Percentiles rank a stretch among this genome's conserved stretches.
Conservation (phyloP, 2,329 filamentous ascomycete species). For the Fusarium sp. region DNA sequence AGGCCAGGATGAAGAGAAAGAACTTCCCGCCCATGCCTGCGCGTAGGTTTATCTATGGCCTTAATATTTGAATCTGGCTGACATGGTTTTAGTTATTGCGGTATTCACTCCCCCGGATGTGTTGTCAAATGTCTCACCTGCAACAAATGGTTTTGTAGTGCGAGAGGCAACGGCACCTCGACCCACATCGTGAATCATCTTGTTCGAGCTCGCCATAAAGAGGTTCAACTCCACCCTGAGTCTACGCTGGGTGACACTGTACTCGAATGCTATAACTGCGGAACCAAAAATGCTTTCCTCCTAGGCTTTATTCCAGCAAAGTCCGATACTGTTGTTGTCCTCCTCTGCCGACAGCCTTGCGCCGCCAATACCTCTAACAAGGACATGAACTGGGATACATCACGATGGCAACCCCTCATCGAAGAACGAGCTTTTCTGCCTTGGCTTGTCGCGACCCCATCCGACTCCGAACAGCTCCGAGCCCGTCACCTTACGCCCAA, state of each 20-base stretch:
- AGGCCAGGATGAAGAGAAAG: conserved; percentile 80
- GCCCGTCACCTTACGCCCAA: conserved; percentile 92
- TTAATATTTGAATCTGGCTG: conserved; percentile 30
- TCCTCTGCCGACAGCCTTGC: conserved; percentile 95
- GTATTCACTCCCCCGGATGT: conserved; percentile 93
- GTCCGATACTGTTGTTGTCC: conserved; percentile 96
- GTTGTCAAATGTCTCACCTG: conserved; percentile 97
- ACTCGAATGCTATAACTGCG: conserved; percentile 98
- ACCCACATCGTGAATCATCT: conserved; percentile 99
- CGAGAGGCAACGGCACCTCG: conserved; percentile 93
- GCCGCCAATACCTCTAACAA: conserved; percentile 95
- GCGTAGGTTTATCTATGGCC: conserved; percentile 70
- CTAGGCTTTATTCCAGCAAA: conserved; percentile 98
- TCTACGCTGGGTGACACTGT: conserved; percentile 95
- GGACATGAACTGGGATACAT: conserved; percentile 99
- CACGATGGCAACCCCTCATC: conserved; percentile 96
- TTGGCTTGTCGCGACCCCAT: conserved; percentile 90
- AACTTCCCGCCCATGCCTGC: conserved; percentile 94
- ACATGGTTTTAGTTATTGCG: conserved; percentile 77
- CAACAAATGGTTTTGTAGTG: conserved; percentile 99
- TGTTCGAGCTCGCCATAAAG: conserved; percentile 96
- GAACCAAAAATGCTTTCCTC: conserved; percentile 98
- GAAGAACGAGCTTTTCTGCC: conserved; percentile 94
- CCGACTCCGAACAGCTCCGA: conserved; percentile 94
- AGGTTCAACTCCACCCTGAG: conserved; percentile 94